phyloP scores from a whole-genome alignment of 2,329 filamentous ascomycete genomes.

The Leptographium wingfieldii region DNA sequence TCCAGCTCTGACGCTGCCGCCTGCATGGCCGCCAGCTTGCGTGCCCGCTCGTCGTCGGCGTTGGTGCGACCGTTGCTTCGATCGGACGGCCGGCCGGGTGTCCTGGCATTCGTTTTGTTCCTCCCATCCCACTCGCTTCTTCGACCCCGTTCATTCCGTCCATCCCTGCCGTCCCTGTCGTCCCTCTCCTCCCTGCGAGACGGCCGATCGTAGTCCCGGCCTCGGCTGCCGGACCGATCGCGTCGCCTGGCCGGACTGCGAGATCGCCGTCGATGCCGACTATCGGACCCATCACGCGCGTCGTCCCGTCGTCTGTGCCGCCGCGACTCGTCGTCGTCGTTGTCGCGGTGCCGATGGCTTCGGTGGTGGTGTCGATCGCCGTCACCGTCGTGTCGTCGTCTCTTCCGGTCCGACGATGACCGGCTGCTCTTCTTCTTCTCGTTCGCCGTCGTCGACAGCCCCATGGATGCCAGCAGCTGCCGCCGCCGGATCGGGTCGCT shows the following conservation, averaged over 20 bases:
- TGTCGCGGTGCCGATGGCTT: constrained; percentile 12
- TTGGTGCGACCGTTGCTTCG: background rate
- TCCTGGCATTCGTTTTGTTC: background rate
- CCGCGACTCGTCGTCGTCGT: constrained; percentile 6
- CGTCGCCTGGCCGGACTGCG: background rate
- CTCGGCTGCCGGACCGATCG: background rate
- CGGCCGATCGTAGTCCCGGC: background rate
- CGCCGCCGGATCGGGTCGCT: constrained; percentile 57
- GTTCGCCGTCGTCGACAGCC: constrained; percentile 33
- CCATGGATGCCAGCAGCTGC: constrained; percentile 54
- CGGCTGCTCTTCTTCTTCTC: constrained; percentile 20
- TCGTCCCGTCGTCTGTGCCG: constrained; percentile 13
- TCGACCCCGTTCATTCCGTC: background rate
- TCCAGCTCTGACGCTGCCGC: constrained; percentile 58
- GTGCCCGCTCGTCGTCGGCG: constrained; percentile 44
- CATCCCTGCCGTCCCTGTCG: constrained; percentile 1
- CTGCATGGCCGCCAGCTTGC: constrained; percentile 62
- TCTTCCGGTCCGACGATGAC: background rate
- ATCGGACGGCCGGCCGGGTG: background rate
- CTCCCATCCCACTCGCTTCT: constrained; percentile 1
- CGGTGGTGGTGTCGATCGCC: constrained; percentile 13
- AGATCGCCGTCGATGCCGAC: background rate
- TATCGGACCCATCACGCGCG: background rate
- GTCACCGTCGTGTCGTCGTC: constrained; percentile 23
- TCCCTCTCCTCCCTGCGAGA: background rate